Evolutionary conservation across 305 asterid species (phyloP).

Genomic region (Fraxinus xanthoxyloides): DNA sequence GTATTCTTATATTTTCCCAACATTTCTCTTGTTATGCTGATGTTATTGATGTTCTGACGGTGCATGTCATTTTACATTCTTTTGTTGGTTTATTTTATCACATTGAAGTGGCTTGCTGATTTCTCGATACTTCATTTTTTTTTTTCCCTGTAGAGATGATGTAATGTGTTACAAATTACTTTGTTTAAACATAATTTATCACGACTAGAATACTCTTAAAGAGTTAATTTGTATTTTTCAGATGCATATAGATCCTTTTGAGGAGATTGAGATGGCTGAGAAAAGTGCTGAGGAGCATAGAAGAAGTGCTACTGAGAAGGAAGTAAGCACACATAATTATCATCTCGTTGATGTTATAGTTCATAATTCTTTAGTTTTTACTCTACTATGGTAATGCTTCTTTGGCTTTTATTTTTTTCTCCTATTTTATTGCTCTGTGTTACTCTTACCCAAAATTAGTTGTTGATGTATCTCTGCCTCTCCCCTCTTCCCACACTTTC

Average conservation of each 20-base stretch:
- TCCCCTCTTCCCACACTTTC: background rate
- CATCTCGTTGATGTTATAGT: conserved; percentile 17
- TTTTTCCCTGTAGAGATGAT: conserved; percentile 1
- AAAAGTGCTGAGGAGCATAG: conserved; percentile 90
- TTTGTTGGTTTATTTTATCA: conserved; percentile 4
- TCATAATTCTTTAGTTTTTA: conserved; percentile 15
- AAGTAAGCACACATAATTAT: conserved; percentile 51
- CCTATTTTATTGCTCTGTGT: background rate
- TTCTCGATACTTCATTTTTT: background rate
- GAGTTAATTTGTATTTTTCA: conserved; percentile 24
- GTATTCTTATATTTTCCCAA: background rate
- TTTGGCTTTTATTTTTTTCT: background rate
- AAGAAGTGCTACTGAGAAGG: conserved; percentile 91
- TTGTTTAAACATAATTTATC: background rate
- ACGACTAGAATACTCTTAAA: background rate
- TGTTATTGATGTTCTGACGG: conserved; percentile 1
- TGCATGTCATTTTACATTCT: conserved; percentile 1
- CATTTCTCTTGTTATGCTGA: background rate
- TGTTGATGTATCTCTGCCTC: background rate
- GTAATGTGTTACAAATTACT: background rate
- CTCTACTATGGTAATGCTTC: background rate
- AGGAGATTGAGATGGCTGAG: conserved; percentile 74
- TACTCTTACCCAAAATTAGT: background rate
- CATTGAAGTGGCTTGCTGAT: conserved; percentile 17
- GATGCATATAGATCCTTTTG: conserved; percentile 92